Evolutionary conservation across 176 grass and related monocot genomes (phyloP), one percentile per base, ranked within the genome.

Genomic region (Zoysia japonica): DNA sequence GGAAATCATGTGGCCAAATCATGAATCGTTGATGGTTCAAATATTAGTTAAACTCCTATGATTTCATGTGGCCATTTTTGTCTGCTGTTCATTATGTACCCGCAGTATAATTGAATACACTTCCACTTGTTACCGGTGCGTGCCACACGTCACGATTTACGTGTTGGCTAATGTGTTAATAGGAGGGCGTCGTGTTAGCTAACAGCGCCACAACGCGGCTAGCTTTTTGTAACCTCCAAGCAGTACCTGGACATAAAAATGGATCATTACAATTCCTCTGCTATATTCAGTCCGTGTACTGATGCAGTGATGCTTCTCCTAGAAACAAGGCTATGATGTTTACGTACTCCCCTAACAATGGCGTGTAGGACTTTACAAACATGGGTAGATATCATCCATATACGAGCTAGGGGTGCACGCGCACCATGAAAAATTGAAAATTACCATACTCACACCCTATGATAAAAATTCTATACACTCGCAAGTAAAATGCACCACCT

Each of bases 21-120:
- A 39, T 51, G 0, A 2, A 42, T 42, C 11, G 2, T 64, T 7
- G 16, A 16, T 11, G 54, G 43, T 39, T 8, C 1, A 2, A 8
- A n/a, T 78, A 43, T 41, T 62, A 41, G 28, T 38, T 20, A 66
- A 51, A 13, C 28, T n/a, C 10, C 17, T 43, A 72, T 82, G 59
- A 73, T 82, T 73, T 65, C n/a, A 73, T 82, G 70, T 73, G 59
- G 59, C 17, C 5, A 3, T 43, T 72, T 65, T 63, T 59, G 54
- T 65, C 3, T 9, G 37, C 16, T 57, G 55, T 19, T 57, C 55
- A 57, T 5, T 5, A 47, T 70, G 35, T 1, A 63, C 17, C 0
- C 5, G 1, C 3, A 7, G 12, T 12, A 17, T 11, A 60, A 44
- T 1, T 16, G 13, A 40, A 36, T 6, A 11, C 4, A 10, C 28